Evolutionary conservation across 164 flowering plant genomes (phyloP).

Genomic region (Liriodendron chinense): DNA sequence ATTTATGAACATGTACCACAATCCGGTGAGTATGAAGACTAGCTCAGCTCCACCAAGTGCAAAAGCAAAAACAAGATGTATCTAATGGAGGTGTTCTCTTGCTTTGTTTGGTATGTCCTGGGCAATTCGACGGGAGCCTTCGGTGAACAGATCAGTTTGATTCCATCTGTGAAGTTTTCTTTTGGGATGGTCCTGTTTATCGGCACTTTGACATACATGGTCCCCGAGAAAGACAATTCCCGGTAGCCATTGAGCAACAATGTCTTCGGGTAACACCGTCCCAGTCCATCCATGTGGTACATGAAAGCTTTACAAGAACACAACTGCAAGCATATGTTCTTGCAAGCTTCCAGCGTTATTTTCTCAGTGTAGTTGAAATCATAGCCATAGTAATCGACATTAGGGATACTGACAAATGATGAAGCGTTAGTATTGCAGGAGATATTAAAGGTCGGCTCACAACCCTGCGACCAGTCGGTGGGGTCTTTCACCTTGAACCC

Average conservation of each 20-base stretch:
- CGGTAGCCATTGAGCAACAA: conserved; percentile 10
- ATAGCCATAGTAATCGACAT: conserved; percentile 12
- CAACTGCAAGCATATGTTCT: conserved; percentile 3
- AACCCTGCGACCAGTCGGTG: conserved; percentile 32
- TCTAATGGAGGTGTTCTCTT: not conserved
- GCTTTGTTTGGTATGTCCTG: not conserved
- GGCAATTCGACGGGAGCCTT: not conserved
- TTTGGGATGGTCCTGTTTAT: not conserved
- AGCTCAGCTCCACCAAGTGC: conserved; percentile 21
- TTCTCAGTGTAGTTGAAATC: not conserved
- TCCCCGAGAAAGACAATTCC: not conserved
- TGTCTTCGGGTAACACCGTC: conserved; percentile 11
- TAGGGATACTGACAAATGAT: conserved; percentile 11
- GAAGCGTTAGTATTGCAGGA: not conserved
- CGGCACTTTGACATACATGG: conserved; percentile 10
- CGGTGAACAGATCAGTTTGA: not conserved
- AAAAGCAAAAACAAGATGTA: conserved; percentile 1
- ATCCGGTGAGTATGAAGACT: conserved; percentile 6
- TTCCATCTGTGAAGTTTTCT: too few species aligned
- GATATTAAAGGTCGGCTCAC: conserved; percentile 9
- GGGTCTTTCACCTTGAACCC: conserved; percentile 2
- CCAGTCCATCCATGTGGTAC: conserved; percentile 1
- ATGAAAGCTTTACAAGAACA: conserved; percentile 14
- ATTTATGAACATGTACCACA: conserved; percentile 2
- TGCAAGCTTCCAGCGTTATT: conserved; percentile 5